Evolutionary conservation across 2,329 filamentous ascomycete genomes (phyloP).

Genomic region (Neofusicoccum umdonicola): DNA sequence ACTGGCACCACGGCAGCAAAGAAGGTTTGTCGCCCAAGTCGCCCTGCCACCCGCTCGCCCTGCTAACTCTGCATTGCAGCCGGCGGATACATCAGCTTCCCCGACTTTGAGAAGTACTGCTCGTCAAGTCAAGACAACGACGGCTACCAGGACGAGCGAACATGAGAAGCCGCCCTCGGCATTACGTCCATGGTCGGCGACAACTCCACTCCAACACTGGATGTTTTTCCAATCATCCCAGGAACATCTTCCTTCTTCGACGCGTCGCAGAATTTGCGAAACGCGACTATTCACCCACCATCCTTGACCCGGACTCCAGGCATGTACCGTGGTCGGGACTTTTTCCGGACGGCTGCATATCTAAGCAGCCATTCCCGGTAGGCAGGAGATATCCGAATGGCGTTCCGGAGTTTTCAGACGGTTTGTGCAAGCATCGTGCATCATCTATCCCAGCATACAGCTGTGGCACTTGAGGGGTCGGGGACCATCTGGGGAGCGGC

Average conservation of each 20-base stretch:
- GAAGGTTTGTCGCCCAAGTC: slow-evolving; percentile 31
- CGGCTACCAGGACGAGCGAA: slow-evolving; percentile 14
- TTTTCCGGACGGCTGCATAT: slow-evolving; percentile 3
- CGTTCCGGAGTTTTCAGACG: slow-evolving; percentile 12
- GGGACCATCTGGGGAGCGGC: slow-evolving; percentile 1
- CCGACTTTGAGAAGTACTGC: slow-evolving; percentile 67
- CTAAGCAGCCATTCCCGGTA: background rate
- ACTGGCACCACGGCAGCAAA: slow-evolving; percentile 36
- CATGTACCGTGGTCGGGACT: slow-evolving; percentile 4
- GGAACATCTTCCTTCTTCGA: slow-evolving; percentile 6
- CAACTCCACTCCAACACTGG: background rate
- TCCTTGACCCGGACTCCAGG: slow-evolving; percentile 9
- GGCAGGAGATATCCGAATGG: slow-evolving; percentile 8
- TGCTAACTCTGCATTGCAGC: slow-evolving; percentile 28
- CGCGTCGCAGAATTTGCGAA: slow-evolving; percentile 1
- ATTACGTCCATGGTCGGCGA: background rate
- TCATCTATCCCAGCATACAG: slow-evolving; percentile 5
- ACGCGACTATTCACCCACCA: slow-evolving; percentile 9
- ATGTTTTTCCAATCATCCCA: background rate
- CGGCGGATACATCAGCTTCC: slow-evolving; percentile 65
- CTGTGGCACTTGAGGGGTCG: slow-evolving; percentile 1
- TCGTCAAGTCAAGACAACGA: background rate
- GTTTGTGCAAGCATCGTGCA: slow-evolving; percentile 12
- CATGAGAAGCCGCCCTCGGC: background rate
- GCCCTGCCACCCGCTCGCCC: slow-evolving; percentile 19